Conservation (phyloP, 2,329 filamentous ascomycete species). For the Orbilia blumenaviensis region DNA sequence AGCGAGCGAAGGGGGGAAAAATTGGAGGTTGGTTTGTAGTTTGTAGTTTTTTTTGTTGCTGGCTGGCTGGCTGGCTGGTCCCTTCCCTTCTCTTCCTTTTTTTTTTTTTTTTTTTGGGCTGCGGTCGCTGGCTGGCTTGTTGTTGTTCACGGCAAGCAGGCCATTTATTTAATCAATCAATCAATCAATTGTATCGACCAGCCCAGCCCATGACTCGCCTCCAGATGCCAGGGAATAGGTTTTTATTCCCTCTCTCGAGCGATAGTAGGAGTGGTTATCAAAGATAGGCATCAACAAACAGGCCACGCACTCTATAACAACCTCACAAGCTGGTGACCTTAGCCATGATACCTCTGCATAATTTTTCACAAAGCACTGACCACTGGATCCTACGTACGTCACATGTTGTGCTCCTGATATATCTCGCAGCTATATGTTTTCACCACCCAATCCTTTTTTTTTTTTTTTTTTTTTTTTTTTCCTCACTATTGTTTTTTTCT, state of each 20-base stretch:
- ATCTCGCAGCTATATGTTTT: background rate
- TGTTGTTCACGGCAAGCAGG: conserved; percentile 9
- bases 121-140: conserved; percentile 26
- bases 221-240: too few relatives aligned
- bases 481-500: too few relatives aligned
- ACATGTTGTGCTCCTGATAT: conserved; percentile 6
- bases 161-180: background rate
- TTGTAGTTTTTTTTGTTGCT: too few relatives aligned
- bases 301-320: too few relatives aligned
- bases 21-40: conserved; percentile 53
- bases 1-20: conserved; percentile 38
- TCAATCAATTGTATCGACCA: background rate
- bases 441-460: conserved; percentile 29
- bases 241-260: background rate
- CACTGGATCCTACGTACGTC: conserved; percentile 43
- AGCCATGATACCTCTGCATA: too few relatives aligned
- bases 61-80: conserved; percentile 12
- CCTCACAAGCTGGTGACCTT: too few relatives aligned
- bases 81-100: background rate
- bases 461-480: too few relatives aligned
- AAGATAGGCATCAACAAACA: too few relatives aligned
- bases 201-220: background rate
- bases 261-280: too few relatives aligned
- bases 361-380: background rate
- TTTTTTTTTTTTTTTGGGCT: background rate